phyloP scores from a whole-genome alignment of 192 early-diverging fungal genomes.

The Coemansia sp. region DNA sequence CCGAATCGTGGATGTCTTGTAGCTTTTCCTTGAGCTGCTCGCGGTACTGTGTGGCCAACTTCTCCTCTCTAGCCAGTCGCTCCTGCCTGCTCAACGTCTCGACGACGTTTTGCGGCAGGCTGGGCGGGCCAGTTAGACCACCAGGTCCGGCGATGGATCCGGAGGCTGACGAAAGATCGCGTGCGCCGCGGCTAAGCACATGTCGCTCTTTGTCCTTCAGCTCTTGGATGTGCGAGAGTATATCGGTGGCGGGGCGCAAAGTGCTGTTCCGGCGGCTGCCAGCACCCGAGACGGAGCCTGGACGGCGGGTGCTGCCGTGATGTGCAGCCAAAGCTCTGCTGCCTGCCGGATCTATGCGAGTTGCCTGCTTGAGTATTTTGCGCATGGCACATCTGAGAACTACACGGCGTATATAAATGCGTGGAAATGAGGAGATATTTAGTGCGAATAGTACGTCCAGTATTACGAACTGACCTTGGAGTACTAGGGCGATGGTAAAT shows the following conservation, averaged over 20 bases:
- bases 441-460: not conserved
- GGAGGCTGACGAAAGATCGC: slow-evolving; percentile 11
- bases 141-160: not conserved
- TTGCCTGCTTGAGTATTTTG: slow-evolving; percentile 24
- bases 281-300: slow-evolving; percentile 3
- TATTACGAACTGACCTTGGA: not conserved
- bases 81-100: slow-evolving; percentile 43
- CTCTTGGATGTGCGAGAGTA: slow-evolving; percentile 46
- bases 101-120: slow-evolving; percentile 7
- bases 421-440: not conserved
- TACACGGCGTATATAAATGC: slow-evolving; percentile 8
- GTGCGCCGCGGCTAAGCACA: slow-evolving; percentile 29
- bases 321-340: not conserved
- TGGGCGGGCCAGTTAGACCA: not conserved
- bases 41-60: slow-evolving; percentile 36
- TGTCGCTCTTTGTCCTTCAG: slow-evolving; percentile 50
- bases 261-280: slow-evolving; percentile 27
- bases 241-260: slow-evolving; percentile 32
- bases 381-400: slow-evolving; percentile 37
- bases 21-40: slow-evolving; percentile 30
- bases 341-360: not conserved
- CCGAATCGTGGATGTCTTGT: slow-evolving; percentile 21
- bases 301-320: slow-evolving; percentile 4
- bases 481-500: not conserved
- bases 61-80: slow-evolving; percentile 39